phyloP scores from a whole-genome alignment of 345 rosid genomes.

The Ailanthus altissimus region DNA sequence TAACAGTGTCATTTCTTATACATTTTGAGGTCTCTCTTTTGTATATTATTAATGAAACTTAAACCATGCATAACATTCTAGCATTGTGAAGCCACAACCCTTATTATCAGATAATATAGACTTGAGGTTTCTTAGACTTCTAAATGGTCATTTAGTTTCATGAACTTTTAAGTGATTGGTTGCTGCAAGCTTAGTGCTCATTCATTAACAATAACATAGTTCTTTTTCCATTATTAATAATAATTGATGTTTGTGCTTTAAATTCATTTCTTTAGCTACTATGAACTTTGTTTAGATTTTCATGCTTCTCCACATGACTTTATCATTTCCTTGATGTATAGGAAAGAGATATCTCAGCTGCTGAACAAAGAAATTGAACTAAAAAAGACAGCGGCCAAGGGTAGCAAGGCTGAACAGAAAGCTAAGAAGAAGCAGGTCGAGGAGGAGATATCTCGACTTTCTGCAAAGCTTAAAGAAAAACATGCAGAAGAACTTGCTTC shows the following conservation, averaged over 20 bases:
- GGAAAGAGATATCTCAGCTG: constrained; percentile 75
- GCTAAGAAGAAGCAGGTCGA: constrained; percentile 95
- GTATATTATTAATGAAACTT: background rate
- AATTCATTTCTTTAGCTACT: background rate
- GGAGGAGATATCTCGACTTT: constrained; percentile 73
- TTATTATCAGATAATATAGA: background rate
- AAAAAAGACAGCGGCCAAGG: constrained; percentile 92
- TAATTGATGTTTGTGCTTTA: background rate
- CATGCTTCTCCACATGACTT: background rate
- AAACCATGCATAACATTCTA: background rate
- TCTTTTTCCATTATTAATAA: background rate
- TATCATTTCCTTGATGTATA: constrained; percentile 25
- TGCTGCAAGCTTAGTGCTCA: background rate
- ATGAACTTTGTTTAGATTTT: background rate
- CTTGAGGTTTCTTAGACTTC: background rate
- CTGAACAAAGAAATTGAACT: constrained; percentile 80
- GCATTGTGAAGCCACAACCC: background rate
- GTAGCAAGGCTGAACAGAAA: constrained; percentile 97
- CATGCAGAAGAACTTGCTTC: constrained; percentile 81
- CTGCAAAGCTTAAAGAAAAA: constrained; percentile 66
- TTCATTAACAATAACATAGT: background rate
- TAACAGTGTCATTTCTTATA: constrained; percentile 8
- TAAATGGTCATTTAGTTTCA: background rate
- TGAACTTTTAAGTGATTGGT: background rate
- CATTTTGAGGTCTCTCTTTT: background rate